phyloP scores from a whole-genome alignment of 1,284 basidiomycete species.

The Cerrena zonata region DNA sequence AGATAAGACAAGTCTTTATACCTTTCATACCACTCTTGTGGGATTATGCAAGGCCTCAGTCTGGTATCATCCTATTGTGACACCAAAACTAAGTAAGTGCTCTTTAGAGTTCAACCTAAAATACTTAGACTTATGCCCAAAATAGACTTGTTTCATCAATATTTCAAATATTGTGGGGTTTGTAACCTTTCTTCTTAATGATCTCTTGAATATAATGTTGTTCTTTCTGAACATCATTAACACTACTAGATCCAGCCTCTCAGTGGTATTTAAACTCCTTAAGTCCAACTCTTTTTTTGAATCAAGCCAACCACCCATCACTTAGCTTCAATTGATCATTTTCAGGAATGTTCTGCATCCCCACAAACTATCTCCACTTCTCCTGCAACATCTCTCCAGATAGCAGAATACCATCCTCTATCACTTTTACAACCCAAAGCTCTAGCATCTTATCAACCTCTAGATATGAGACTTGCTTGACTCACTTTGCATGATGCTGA shows the following conservation, averaged over 20 bases:
- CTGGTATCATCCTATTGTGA: slow-evolving; percentile 23
- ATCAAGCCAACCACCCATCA: slow-evolving; percentile 22
- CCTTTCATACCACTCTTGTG: slow-evolving; percentile 16
- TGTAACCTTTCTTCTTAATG: slow-evolving; percentile 21
- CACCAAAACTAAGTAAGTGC: background rate
- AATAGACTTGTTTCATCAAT: slow-evolving; percentile 34
- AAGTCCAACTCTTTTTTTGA: slow-evolving; percentile 23
- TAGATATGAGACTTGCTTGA: slow-evolving; percentile 22
- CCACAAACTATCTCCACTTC: slow-evolving; percentile 26
- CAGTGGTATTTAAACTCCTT: slow-evolving; percentile 29
- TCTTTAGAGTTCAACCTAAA: background rate
- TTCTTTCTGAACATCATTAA: slow-evolving; percentile 22
- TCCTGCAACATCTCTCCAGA: slow-evolving; percentile 27
- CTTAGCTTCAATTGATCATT: slow-evolving; percentile 20
- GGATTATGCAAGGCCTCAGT: slow-evolving; percentile 24
- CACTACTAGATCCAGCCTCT: slow-evolving; percentile 33
- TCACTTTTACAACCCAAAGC: slow-evolving; percentile 27
- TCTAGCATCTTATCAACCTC: slow-evolving; percentile 28
- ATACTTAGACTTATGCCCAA: slow-evolving; percentile 15
- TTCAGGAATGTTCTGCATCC: slow-evolving; percentile 24
- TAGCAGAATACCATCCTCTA: slow-evolving; percentile 22
- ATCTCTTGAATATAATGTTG: slow-evolving; percentile 13
- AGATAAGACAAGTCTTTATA: slow-evolving; percentile 27
- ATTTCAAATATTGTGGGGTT: slow-evolving; percentile 27
- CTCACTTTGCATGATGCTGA: background rate